phyloP scores from a whole-genome alignment of 345 rosid species.

The Carallia brachiata region DNA sequence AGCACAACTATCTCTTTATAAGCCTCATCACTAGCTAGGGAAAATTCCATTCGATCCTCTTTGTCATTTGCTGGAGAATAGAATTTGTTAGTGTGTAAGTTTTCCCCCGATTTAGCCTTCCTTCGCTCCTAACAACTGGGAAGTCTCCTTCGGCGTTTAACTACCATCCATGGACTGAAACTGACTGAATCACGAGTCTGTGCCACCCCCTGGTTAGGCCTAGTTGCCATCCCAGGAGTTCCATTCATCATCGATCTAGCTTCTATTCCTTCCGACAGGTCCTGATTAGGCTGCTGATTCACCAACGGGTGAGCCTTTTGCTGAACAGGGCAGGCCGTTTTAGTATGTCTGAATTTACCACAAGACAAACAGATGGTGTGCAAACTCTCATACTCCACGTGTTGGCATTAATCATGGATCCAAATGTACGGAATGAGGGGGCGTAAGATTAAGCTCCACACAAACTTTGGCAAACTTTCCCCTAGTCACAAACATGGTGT shows the following conservation, averaged over 20 bases:
- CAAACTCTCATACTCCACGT: not conserved
- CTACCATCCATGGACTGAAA: not conserved
- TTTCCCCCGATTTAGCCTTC: not conserved
- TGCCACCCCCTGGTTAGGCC: not conserved
- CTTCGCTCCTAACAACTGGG: not conserved
- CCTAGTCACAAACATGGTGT: too few relatives aligned
- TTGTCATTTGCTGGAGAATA: not conserved
- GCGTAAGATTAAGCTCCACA: too few relatives aligned
- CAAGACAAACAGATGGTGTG: not conserved
- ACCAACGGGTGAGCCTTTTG: too few relatives aligned
- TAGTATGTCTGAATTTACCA: not conserved
- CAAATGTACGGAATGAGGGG: too few relatives aligned
- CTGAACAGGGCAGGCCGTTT: not conserved
- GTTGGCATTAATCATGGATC: too few relatives aligned
- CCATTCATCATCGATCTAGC: not conserved
- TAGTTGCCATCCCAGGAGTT: not conserved
- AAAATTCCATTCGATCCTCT: not conserved
- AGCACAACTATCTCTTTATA: too few relatives aligned
- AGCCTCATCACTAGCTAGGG: not conserved
- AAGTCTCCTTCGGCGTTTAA: not conserved
- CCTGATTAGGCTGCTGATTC: too few relatives aligned
- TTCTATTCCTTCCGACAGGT: not conserved
- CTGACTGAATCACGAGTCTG: not conserved
- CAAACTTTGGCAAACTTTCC: too few relatives aligned
- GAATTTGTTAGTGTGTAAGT: not conserved